phyloP scores from a whole-genome alignment of 495 filamentous ascomycete genomes.

The Penicillium parvum region DNA sequence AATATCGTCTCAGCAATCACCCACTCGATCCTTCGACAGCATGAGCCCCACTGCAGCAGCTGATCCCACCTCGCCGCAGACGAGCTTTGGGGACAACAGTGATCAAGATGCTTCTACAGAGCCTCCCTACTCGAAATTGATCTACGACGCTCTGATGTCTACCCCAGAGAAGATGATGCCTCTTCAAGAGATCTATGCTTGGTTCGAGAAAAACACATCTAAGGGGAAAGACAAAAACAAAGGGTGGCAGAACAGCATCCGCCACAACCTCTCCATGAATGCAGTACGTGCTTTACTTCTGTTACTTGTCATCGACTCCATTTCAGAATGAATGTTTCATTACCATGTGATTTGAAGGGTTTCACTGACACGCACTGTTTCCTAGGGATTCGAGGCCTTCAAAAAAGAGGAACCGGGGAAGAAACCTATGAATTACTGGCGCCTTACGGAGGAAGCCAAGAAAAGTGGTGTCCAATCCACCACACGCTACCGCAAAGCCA shows the following conservation, averaged over 20 bases:
- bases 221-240: constrained; percentile 63
- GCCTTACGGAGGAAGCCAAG: constrained; percentile 59
- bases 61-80: constrained; percentile 14
- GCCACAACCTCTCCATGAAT: constrained; percentile 98
- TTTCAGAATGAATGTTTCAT: neutral
- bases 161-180: constrained; percentile 62
- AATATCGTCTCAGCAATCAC: constrained; percentile 20
- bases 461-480: constrained; percentile 65
- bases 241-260: constrained; percentile 96
- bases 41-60: constrained; percentile 6
- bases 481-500: constrained; percentile 62
- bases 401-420: constrained; percentile 49
- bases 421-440: constrained; percentile 60
- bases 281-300: constrained; percentile 52
- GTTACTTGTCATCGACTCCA: neutral
- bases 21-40: constrained; percentile 2
- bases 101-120: constrained; percentile 40
- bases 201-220: constrained; percentile 78
- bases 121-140: constrained; percentile 78
- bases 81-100: constrained; percentile 15
- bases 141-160: constrained; percentile 69
- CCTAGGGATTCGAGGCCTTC: constrained; percentile 63
- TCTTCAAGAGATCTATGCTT: constrained; percentile 83
- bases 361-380: constrained; percentile 9
- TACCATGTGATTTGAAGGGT: constrained; percentile 3